These are phyloP conservation scores for Dissophora globulifera DNA, from an alignment of 192 early-diverging fungal genomes.

Conservation along the genomic window DNA sequence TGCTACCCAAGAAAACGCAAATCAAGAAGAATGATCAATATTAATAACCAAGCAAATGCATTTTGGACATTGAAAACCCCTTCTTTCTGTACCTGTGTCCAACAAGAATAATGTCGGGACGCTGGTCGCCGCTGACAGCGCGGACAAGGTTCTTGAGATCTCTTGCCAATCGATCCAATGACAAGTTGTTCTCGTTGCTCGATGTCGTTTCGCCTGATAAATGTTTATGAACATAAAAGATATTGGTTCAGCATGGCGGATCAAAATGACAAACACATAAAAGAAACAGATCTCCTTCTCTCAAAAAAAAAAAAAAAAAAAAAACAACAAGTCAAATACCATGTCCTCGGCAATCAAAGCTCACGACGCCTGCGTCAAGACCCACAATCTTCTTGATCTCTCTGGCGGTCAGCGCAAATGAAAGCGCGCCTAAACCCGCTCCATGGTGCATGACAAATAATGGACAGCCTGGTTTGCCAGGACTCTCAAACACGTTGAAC, in stretches of 20 bases:
- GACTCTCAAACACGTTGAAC: constrained; percentile 59
- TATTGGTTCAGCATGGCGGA: background rate
- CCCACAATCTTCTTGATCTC: constrained; percentile 58
- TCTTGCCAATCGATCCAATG: constrained; percentile 63
- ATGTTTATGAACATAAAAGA: too few species aligned
- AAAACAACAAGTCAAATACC: constrained; percentile 51
- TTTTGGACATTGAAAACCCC: too few species aligned
- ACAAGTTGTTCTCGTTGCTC: constrained; percentile 62
- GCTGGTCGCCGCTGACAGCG: constrained; percentile 57
- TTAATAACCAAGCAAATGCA: too few species aligned
- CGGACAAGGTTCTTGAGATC: constrained; percentile 67
- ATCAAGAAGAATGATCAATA: background rate
- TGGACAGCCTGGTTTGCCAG: constrained; percentile 56
- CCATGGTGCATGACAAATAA: constrained; percentile 86
- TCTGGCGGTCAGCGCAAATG: constrained; percentile 72
- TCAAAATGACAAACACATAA: background rate
- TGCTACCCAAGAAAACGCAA: constrained; percentile 51
- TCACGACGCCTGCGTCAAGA: constrained; percentile 58
- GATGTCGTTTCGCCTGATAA: constrained; percentile 61
- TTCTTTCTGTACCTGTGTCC: constrained; percentile 83
- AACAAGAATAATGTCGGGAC: constrained; percentile 71
- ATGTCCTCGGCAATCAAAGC: constrained; percentile 79
- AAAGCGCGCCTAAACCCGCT: constrained; percentile 74
- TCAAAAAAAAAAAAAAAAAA: too few species aligned
- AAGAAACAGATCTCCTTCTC: background rate